Percentiles rank a stretch among this genome's conserved stretches.
Evolutionary conservation across 805 yeast species (phyloP).

Genomic region (Lachancea meyersii): DNA sequence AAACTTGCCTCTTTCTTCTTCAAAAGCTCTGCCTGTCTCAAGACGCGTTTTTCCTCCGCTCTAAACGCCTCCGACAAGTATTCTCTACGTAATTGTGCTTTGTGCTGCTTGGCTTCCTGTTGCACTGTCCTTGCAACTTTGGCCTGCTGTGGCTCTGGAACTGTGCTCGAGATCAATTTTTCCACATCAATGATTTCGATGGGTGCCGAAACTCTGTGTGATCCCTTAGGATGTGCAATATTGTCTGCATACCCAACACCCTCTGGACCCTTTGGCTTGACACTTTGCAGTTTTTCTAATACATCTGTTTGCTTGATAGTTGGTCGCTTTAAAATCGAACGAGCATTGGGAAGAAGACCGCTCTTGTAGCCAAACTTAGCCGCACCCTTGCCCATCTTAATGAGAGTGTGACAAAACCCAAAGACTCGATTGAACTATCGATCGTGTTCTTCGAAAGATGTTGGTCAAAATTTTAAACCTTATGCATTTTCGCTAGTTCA

Average conservation of each 20-base stretch:
- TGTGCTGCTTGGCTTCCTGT: slow-evolving; percentile 26
- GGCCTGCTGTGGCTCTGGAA: slow-evolving; percentile 38
- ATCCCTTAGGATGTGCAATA: slow-evolving; percentile 58
- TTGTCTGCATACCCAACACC: slow-evolving; percentile 63
- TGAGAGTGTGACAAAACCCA: background rate
- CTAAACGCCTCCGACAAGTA: slow-evolving; percentile 60
- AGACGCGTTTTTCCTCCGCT: slow-evolving; percentile 46
- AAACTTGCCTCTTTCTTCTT: slow-evolving; percentile 34
- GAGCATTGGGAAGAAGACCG: slow-evolving; percentile 75
- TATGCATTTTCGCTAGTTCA: background rate
- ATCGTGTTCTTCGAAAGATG: too few species aligned
- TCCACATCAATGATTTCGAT: slow-evolving; percentile 54
- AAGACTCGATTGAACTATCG: too few species aligned
- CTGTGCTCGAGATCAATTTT: slow-evolving; percentile 50
- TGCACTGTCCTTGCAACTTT: slow-evolving; percentile 20
- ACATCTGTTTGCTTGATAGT: slow-evolving; percentile 39
- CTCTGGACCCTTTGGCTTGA: slow-evolving; percentile 40
- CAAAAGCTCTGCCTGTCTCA: slow-evolving; percentile 28
- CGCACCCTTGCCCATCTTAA: slow-evolving; percentile 41
- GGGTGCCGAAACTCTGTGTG: slow-evolving; percentile 49
- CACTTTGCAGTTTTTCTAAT: slow-evolving; percentile 38
- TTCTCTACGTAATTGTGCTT: slow-evolving; percentile 62
- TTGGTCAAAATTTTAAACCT: background rate
- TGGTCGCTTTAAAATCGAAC: slow-evolving; percentile 69
- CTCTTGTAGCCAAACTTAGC: slow-evolving; percentile 53